Base-by-base conservation (phyloP, 1,139 yeast species). In the Entelexis sorbosivorans region DNA sequence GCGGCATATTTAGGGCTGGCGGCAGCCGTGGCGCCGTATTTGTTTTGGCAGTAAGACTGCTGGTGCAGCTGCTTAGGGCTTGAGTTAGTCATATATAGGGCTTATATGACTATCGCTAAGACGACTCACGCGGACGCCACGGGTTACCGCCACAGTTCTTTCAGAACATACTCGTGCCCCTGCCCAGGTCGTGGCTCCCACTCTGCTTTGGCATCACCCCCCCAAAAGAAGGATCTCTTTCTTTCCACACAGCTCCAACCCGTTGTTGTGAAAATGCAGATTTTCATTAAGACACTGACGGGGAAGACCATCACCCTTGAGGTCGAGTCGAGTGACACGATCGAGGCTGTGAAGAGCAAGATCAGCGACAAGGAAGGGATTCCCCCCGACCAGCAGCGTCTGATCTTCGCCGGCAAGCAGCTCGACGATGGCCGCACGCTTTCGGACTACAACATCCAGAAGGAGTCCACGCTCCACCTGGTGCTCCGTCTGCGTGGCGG, bases 341-440 rank as follows among this genome's bases (percentile, higher is more conserved):
- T 91, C 73, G 96, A 88, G 84, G 88, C 87, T 74, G 96, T 91
- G 83, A 91, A 91, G 83, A 79, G 95, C 75, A 88, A 89, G 85
- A 89, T 91, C 75, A 96, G 88, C 79, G 97, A 88, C 82, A 87
- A 87, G 81, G 96, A 89, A 75, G 97, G 97, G 70, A 89, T 91
- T 67, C 97, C 97, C 75, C 96, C 97, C 68, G 97, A 89, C 75
- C 96, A 89, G 76, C 97, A 91, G 81, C 87, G 97, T 79, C 83
- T 89, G 72, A 87, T 91, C 86, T 91, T 91, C 73, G 97, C 97
- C 73, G 98, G 98, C 82, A 89, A 88, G 82, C 97, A 89, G 78
- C 85, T 91, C 73, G 97, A 89, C 79, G 97, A 91, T 69, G 96
- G 96, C 69, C 87, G 97, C 81, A 89, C 97, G 65, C 81, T 91